phyloP scores from a whole-genome alignment of 2,329 filamentous ascomycete species.

The Aspergillus udagawae region DNA sequence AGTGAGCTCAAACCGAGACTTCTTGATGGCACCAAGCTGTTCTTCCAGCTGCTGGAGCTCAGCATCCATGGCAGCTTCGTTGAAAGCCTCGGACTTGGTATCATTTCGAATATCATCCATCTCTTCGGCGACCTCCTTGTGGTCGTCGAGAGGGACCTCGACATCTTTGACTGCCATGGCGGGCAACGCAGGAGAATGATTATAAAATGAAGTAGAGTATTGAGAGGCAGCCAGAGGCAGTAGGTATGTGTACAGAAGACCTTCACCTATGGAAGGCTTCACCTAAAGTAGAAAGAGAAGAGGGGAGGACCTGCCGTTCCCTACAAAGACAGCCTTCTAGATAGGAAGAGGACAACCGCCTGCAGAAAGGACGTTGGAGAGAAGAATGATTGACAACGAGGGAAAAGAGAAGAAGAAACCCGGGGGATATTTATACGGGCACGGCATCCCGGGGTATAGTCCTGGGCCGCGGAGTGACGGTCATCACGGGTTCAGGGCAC shows the following conservation, averaged over 20 bases:
- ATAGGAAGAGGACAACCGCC: background rate
- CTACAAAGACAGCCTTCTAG: background rate
- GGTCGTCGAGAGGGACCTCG: conserved; percentile 20
- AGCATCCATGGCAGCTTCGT: conserved; percentile 30
- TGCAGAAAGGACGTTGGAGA: background rate
- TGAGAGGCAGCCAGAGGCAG: too few relatives aligned
- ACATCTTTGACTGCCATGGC: conserved; percentile 20
- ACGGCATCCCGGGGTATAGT: background rate
- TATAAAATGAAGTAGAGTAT: background rate
- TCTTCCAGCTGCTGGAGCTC: conserved; percentile 28
- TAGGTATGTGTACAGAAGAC: background rate
- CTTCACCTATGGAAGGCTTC: background rate
- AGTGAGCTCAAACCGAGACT: conserved; percentile 41
- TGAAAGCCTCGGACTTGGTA: conserved; percentile 17
- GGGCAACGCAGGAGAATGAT: conserved; percentile 7
- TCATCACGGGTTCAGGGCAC: background rate
- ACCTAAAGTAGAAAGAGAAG: background rate
- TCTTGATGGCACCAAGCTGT: conserved; percentile 18
- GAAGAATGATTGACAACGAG: background rate
- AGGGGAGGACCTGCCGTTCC: background rate
- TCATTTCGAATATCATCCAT: conserved; percentile 24
- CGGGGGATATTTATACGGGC: background rate
- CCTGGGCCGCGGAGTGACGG: too few relatives aligned
- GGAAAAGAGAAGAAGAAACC: background rate
- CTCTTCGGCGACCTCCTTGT: conserved; percentile 25